Conservation (phyloP, 2,329 filamentous ascomycete species). For the Grosmannia clavigera region DNA sequence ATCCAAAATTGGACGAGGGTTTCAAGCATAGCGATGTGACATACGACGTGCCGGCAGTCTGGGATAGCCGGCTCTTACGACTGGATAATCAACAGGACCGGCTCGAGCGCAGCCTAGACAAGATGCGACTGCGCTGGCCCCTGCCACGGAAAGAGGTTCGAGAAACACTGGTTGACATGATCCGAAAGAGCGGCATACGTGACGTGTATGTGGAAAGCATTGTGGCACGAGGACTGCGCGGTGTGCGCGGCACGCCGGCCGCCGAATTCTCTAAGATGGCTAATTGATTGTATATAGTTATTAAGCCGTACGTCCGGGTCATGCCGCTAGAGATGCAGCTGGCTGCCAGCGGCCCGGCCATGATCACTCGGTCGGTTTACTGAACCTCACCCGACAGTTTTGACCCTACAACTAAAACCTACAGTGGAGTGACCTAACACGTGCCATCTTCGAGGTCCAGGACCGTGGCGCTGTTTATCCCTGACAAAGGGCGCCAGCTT, state of each 20-base stretch:
- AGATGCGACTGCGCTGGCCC: conserved; percentile 31
- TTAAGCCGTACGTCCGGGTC: conserved; percentile 36
- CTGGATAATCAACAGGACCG: conserved; percentile 35
- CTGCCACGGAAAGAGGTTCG: conserved; percentile 26
- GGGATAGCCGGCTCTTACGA: conserved; percentile 39
- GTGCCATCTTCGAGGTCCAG: conserved; percentile 29
- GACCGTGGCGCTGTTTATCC: conserved; percentile 35
- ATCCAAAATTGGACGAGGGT: conserved; percentile 37
- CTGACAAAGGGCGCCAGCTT: conserved; percentile 30
- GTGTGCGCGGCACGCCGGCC: conserved; percentile 23
- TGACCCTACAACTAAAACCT: conserved; percentile 38
- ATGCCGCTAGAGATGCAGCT: conserved; percentile 32
- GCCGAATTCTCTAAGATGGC: conserved; percentile 20
- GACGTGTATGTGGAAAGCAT: conserved; percentile 39
- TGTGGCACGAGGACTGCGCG: conserved; percentile 33
- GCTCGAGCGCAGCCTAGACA: conserved; percentile 29
- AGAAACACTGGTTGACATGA: conserved; percentile 29
- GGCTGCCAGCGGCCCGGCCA: conserved; percentile 29
- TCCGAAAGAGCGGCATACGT: conserved; percentile 29
- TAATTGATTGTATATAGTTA: conserved; percentile 33
- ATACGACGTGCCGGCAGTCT: conserved; percentile 38
- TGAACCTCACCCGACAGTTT: conserved; percentile 29
- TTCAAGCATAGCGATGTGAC: conserved; percentile 40
- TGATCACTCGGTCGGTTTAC: conserved; percentile 16
- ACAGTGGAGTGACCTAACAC: conserved; percentile 35